Percentiles rank a stretch among this genome's conserved stretches.
phyloP scores from a whole-genome alignment of 495 filamentous ascomycete species.

The Xylaria curta region DNA sequence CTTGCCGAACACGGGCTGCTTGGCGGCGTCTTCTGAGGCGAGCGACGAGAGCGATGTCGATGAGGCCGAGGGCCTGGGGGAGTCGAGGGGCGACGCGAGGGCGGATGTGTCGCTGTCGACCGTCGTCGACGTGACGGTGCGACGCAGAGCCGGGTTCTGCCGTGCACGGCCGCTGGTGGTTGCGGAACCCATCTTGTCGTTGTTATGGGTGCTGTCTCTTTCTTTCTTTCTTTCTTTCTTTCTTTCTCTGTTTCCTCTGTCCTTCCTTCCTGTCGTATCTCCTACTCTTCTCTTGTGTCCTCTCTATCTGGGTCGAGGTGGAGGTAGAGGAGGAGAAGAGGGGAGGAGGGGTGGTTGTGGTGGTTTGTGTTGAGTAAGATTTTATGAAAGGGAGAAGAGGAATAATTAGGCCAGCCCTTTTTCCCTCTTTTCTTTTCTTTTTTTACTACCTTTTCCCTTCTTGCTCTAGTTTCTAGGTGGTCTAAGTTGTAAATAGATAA shows the following conservation, averaged over 20 bases:
- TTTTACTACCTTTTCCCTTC: background rate
- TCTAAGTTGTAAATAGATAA: background rate
- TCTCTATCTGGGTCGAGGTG: background rate
- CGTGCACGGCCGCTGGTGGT: constrained; percentile 44
- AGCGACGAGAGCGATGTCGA: constrained; percentile 91
- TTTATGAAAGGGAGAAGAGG: background rate
- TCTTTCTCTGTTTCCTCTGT: background rate
- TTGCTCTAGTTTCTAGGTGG: background rate
- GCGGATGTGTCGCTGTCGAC: constrained; percentile 58
- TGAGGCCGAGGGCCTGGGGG: constrained; percentile 78
- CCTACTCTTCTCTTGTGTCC: background rate
- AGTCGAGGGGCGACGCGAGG: constrained; percentile 69
- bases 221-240: too few relatives aligned
- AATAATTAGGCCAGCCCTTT: background rate
- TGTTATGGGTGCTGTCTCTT: background rate
- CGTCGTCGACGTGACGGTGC: constrained; percentile 44
- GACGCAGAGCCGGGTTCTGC: constrained; percentile 49
- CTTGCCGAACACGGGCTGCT: constrained; percentile 51
- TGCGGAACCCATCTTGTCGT: constrained; percentile 47
- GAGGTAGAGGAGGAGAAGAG: too few relatives aligned
- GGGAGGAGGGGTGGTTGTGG: background rate
- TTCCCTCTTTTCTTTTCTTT: background rate
- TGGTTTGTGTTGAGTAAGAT: background rate
- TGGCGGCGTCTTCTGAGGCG: constrained; percentile 60
- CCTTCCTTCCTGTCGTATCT: background rate